These are phyloP conservation scores for Heterobasidion irregulare DNA, from an alignment of 1,284 basidiomycete species.

Conservation along the genomic window DNA sequence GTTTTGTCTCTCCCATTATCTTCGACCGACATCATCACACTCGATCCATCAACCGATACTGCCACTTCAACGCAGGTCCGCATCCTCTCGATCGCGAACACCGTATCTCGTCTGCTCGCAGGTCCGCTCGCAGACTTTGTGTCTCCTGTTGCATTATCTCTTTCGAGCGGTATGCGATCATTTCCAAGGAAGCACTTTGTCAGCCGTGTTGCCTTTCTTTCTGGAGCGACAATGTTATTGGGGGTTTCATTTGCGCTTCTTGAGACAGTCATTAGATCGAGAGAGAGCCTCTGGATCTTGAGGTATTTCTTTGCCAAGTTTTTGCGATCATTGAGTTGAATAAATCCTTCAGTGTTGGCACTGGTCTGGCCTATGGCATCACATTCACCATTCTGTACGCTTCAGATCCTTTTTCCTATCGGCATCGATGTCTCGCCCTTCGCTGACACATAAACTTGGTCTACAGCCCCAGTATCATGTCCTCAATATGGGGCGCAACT, in stretches of 20 bases:
- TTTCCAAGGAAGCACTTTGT: slow-evolving; percentile 41
- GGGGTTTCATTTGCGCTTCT: slow-evolving; percentile 46
- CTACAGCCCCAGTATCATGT: slow-evolving; percentile 56
- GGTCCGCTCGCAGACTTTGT: slow-evolving; percentile 64
- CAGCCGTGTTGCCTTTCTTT: slow-evolving; percentile 54
- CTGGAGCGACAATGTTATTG: slow-evolving; percentile 38
- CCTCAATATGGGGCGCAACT: slow-evolving; percentile 59
- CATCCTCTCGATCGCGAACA: slow-evolving; percentile 61
- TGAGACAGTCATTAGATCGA: slow-evolving; percentile 35
- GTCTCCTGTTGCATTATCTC: slow-evolving; percentile 44
- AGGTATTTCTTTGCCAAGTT: slow-evolving; percentile 32
- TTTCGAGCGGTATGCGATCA: slow-evolving; percentile 26
- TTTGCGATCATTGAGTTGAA: neutral
- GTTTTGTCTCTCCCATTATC: slow-evolving; percentile 48
- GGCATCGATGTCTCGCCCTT: neutral
- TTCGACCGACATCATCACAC: slow-evolving; percentile 12
- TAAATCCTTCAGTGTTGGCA: slow-evolving; percentile 36
- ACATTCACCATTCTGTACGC: slow-evolving; percentile 38
- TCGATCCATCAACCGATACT: slow-evolving; percentile 19
- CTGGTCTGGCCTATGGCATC: slow-evolving; percentile 58
- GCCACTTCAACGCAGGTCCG: slow-evolving; percentile 56
- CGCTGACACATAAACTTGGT: neutral
- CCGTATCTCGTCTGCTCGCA: slow-evolving; percentile 56
- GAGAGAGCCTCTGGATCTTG: slow-evolving; percentile 48
- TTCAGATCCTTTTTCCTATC: neutral